Evolutionary conservation across 2,329 filamentous ascomycete genomes (phyloP).

Genomic region (Cercospora citrullina): DNA sequence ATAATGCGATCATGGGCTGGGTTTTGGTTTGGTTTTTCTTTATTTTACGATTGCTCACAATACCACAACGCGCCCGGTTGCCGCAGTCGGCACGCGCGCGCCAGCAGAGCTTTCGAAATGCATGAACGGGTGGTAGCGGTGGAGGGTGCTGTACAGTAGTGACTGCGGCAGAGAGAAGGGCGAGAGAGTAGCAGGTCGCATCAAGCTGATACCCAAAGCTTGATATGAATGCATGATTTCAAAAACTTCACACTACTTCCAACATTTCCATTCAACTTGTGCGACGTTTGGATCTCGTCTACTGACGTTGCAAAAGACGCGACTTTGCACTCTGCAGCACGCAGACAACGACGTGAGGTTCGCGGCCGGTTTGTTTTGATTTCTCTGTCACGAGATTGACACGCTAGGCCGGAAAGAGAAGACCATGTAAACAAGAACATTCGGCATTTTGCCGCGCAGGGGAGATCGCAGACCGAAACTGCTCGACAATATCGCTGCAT

Average conservation of each 20-base stretch:
- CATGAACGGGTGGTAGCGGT: conserved; percentile 18
- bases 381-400: conserved; percentile 14
- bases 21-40: conserved; percentile 28
- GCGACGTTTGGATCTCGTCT: neutral
- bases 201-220: conserved; percentile 23
- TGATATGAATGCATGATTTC: conserved; percentile 41
- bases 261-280: neutral
- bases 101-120: conserved; percentile 26
- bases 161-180: conserved; percentile 31
- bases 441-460: too few species aligned
- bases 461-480: neutral
- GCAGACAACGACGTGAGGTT: conserved; percentile 10
- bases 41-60: conserved; percentile 32
- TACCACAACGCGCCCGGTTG: conserved; percentile 30
- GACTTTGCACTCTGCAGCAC: conserved; percentile 2
- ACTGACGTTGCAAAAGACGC: neutral
- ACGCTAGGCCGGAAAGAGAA: conserved; percentile 8
- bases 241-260: conserved; percentile 18
- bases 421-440: neutral
- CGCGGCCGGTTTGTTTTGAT: conserved; percentile 13
- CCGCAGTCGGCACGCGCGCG: conserved; percentile 26
- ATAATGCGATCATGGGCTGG: conserved; percentile 56
- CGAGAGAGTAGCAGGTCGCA: conserved; percentile 26
- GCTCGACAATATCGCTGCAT: neutral
- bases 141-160: conserved; percentile 38